Percentiles rank a stretch among this genome's conserved stretches.
Evolutionary conservation across 2,329 filamentous ascomycete species (phyloP).

Genomic region (Mycosphaerelloides madeirae): DNA sequence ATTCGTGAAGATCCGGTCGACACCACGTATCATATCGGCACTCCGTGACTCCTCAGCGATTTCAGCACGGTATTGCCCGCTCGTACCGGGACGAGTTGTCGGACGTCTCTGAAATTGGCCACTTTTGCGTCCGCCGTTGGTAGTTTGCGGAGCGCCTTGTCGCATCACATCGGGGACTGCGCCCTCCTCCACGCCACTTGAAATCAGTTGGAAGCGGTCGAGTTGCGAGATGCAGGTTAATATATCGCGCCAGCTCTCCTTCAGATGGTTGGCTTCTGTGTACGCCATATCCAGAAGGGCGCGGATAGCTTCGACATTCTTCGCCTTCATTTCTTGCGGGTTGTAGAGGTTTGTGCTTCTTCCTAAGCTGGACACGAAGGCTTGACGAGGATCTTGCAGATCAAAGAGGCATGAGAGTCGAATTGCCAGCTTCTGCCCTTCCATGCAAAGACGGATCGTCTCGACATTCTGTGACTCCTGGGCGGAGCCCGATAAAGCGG

Average conservation of each 20-base stretch:
- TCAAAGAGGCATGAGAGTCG: constrained; percentile 92
- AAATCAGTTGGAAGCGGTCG: constrained; percentile 90
- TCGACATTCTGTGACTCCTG: constrained; percentile 92
- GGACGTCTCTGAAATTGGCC: constrained; percentile 56
- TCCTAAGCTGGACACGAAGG: constrained; percentile 87
- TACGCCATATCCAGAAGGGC: constrained; percentile 87
- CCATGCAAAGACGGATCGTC: constrained; percentile 85
- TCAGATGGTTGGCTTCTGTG: constrained; percentile 83
- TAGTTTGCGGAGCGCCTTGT: constrained; percentile 38
- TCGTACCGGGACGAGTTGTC: constrained; percentile 42
- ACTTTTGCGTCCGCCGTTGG: constrained; percentile 21
- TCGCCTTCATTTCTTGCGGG: constrained; percentile 86
- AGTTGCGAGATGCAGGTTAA: constrained; percentile 93
- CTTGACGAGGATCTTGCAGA: constrained; percentile 84
- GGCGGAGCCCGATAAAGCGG: constrained; percentile 84
- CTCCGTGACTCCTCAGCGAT: constrained; percentile 90
- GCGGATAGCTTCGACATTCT: constrained; percentile 93
- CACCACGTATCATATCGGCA: constrained; percentile 84
- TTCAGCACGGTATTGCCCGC: constrained; percentile 58
- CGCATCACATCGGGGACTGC: constrained; percentile 88
- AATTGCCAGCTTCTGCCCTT: constrained; percentile 91
- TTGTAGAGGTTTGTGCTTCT: constrained; percentile 97
- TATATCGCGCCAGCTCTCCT: constrained; percentile 91
- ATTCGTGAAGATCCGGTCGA: constrained; percentile 95
- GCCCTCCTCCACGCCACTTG: constrained; percentile 88